Evolutionary conservation across 108 stramenopile genomes (phyloP), one percentile per base, ranked within the genome.

Genomic region (Licmophora abbreviata): DNA sequence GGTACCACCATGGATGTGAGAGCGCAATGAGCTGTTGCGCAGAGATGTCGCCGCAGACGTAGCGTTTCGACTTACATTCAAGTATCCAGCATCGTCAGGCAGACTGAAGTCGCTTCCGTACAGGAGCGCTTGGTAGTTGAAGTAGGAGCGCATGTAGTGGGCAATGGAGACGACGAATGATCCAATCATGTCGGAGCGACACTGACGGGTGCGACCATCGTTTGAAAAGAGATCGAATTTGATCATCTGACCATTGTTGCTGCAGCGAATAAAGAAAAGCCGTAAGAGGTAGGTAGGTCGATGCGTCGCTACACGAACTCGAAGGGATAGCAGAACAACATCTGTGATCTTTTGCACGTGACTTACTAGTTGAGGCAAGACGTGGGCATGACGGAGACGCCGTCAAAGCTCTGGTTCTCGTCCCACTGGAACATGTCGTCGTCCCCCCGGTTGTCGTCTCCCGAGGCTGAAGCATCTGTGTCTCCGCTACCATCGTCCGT

Each of bases 341-440:
- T 49, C 18, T 49, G 7, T 54, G 38, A 11, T 54, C 0, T 8
- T 9, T 42, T 21, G 24, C 11, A 55, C 15, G n/a, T 10, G 17
- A 89, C 88, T 85, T 69, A 90, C 88, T 87, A 92, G 67, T 81
- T 81, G 59, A 92, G 62, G 60, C 89, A 92, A 20, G 77, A 80
- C 20, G 84, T 54, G 4, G 89, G 89, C 85, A 85, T 85, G 42
- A 92, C 62, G 26, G 68, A 68, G 14, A 85, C 81, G 22, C 65
- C 68, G 47, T 82, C 78, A 67, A 92, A 90, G 29, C 81, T 74
- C 0, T 74, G 48, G 40, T 66, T 51, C 48, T 59, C 55, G n/a
- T n/a, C n/a, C n/a, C n/a, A n/a, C n/a, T n/a, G n/a, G 56, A 72
- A 40, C 52, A 61, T 61, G 15, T 62, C 38, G 53, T 75, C 70